Conservation (phyloP, 1,139 yeast species). For the Pichia sp. region DNA sequence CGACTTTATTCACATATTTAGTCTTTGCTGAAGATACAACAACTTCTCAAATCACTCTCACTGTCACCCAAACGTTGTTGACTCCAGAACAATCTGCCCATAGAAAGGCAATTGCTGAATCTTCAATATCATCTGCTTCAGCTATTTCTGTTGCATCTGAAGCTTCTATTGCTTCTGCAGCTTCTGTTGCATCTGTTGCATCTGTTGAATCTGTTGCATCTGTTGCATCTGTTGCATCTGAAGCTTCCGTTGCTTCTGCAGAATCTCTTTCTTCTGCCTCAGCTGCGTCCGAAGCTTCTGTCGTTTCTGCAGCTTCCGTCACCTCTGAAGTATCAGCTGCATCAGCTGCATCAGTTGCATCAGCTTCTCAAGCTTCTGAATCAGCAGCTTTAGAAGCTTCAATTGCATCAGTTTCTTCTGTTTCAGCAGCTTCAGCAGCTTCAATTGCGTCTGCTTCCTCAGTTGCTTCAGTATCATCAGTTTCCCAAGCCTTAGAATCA, state of each 20-base stretch:
- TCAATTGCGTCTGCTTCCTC: constrained; percentile 23
- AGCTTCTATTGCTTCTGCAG: constrained; percentile 14
- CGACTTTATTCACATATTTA: constrained; percentile 23
- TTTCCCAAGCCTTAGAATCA: no score
- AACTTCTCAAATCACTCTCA: constrained; percentile 34
- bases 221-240: constrained; percentile 14
- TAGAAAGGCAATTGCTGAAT: constrained; percentile 16
- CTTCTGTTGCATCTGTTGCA: constrained; percentile 14
- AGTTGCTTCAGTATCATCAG: no score
- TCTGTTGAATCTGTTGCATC: constrained; percentile 26
- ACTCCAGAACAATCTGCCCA: constrained; percentile 27
- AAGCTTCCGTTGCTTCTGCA: constrained; percentile 15
- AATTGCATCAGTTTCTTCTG: constrained; percentile 13
- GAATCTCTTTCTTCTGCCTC: constrained; percentile 24
- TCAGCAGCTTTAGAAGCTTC: constrained; percentile 22
- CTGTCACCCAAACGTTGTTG: constrained; percentile 26
- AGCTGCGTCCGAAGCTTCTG: constrained; percentile 21
- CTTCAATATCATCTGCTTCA: constrained; percentile 22
- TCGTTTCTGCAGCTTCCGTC: constrained; percentile 19
- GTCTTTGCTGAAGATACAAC: constrained; percentile 38
- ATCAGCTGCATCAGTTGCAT: constrained; percentile 16
- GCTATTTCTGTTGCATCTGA: constrained; percentile 11
- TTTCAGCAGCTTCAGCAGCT: constrained; percentile 21
- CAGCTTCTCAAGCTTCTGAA: constrained; percentile 21
- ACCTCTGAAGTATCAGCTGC: constrained; percentile 16